Conservation (phyloP, 257 asterid genomes). For the Jasminum sambac region DNA sequence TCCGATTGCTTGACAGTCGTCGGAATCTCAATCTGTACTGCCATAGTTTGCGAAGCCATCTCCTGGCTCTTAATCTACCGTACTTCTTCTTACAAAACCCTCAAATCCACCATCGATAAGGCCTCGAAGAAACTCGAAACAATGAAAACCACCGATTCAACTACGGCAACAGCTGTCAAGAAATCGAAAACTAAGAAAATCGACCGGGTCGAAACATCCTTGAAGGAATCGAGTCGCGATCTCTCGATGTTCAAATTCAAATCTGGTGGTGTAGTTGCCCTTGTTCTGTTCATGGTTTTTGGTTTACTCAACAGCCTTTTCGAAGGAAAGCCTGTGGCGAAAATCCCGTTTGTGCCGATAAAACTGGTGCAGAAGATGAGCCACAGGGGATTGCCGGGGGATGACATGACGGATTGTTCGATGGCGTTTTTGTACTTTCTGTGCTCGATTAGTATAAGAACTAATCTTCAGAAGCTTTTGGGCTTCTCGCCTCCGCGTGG, state of each 20-base stretch:
- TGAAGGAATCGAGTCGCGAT: constrained; percentile 91
- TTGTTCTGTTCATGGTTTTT: constrained; percentile 82
- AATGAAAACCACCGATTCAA: constrained; percentile 60
- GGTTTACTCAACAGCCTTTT: constrained; percentile 79
- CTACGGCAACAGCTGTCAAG: constrained; percentile 34
- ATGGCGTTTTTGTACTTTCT: constrained; percentile 88
- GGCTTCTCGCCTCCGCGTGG: constrained; percentile 98
- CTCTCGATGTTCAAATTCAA: constrained; percentile 86
- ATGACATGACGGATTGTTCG: constrained; percentile 96
- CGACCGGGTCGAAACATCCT: constrained; percentile 81
- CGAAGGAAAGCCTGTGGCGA: constrained; percentile 86
- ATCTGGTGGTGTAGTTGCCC: constrained; percentile 89
- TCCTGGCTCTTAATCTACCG: constrained; percentile 96
- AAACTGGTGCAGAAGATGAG: constrained; percentile 94
- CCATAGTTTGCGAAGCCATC: constrained; percentile 83
- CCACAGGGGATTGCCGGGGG: constrained; percentile 86
- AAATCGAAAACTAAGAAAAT: constrained; percentile 78
- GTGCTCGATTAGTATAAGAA: constrained; percentile 92
- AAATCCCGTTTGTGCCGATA: constrained; percentile 82
- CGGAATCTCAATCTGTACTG: constrained; percentile 77
- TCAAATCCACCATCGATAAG: constrained; percentile 88
- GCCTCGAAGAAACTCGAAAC: constrained; percentile 97
- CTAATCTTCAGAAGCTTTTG: constrained; percentile 88
- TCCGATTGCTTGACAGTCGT: constrained; percentile 78
- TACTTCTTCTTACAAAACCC: constrained; percentile 83